Conservation (phyloP, 192 early-diverging fungal species). For the Oehlia diaphana region DNA sequence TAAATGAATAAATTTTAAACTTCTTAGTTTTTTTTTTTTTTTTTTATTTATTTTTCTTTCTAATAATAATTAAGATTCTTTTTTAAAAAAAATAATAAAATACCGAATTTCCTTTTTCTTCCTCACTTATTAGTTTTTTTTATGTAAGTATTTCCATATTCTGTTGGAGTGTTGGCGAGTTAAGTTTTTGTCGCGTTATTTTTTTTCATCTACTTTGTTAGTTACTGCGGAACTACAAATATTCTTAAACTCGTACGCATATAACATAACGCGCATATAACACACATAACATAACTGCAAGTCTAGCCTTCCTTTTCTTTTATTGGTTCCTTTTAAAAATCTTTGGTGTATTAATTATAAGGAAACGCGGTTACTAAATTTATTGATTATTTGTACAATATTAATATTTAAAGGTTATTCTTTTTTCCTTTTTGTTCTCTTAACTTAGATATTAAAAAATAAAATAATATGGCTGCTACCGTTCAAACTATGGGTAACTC, state of each 20-base stretch:
- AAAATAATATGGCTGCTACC: not conserved
- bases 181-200: not conserved
- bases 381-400: not conserved
- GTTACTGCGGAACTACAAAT: constrained; percentile 41
- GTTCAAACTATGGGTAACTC: not conserved
- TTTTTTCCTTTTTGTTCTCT: not conserved
- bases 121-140: not conserved
- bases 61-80: too few species aligned
- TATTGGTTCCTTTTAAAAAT: not conserved
- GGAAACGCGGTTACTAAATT: not conserved
- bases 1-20: not conserved
- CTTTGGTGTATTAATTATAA: not conserved
- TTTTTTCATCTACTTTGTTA: not conserved
- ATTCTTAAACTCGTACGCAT: constrained; percentile 32
- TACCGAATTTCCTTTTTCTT: too few species aligned
- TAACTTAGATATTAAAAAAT: not conserved
- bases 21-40: not conserved
- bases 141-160: not conserved
- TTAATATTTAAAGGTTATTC: not conserved
- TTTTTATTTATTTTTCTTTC: too few species aligned
- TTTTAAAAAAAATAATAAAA: too few species aligned
- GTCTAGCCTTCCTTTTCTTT: not conserved
- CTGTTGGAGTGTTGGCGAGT: not conserved
- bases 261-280: not conserved
- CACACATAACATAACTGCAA: not conserved